Conservation (phyloP, 352 stramenopile genomes). For the Phytophthora hybrid region DNA sequence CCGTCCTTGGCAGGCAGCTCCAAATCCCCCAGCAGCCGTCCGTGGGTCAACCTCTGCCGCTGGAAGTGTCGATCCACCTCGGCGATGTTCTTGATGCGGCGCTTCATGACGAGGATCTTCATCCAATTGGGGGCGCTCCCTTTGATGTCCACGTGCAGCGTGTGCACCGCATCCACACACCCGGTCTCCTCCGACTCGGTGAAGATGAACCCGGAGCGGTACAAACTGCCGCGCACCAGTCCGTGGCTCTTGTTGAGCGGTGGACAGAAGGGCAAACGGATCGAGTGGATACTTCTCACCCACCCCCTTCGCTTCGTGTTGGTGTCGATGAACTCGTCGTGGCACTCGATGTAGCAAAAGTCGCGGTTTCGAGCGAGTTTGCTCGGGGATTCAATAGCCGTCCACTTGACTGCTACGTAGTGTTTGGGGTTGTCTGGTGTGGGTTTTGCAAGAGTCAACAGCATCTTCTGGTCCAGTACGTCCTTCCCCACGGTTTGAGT, state of each 20-base stretch:
- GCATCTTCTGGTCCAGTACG: constrained; percentile 80
- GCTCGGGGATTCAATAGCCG: constrained; percentile 73
- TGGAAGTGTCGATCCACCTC: constrained; percentile 79
- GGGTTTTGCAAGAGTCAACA: constrained; percentile 69
- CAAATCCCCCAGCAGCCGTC: constrained; percentile 64
- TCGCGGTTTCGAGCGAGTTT: constrained; percentile 83
- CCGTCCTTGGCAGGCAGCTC: constrained; percentile 63
- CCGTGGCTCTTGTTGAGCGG: constrained; percentile 61
- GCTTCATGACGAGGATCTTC: constrained; percentile 82
- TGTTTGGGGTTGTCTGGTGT: constrained; percentile 83
- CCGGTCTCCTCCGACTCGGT: constrained; percentile 60
- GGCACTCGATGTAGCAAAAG: constrained; percentile 87
- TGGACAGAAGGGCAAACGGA: constrained; percentile 78
- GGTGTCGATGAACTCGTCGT: constrained; percentile 87
- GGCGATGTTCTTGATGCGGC: constrained; percentile 77
- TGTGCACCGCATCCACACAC: constrained; percentile 79
- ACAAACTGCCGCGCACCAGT: constrained; percentile 75
- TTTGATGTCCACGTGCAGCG: constrained; percentile 84
- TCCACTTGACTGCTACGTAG: constrained; percentile 88
- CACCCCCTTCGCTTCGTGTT: constrained; percentile 74
- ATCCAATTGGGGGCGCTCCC: constrained; percentile 79
- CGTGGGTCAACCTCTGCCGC: constrained; percentile 57
- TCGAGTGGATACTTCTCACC: constrained; percentile 83
- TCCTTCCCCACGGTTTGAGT: constrained; percentile 80
- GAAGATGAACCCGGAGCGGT: constrained; percentile 85